These are phyloP conservation scores for Neurospora sp. DNA, from an alignment of 495 filamentous ascomycete genomes.

Conservation along the genomic window DNA sequence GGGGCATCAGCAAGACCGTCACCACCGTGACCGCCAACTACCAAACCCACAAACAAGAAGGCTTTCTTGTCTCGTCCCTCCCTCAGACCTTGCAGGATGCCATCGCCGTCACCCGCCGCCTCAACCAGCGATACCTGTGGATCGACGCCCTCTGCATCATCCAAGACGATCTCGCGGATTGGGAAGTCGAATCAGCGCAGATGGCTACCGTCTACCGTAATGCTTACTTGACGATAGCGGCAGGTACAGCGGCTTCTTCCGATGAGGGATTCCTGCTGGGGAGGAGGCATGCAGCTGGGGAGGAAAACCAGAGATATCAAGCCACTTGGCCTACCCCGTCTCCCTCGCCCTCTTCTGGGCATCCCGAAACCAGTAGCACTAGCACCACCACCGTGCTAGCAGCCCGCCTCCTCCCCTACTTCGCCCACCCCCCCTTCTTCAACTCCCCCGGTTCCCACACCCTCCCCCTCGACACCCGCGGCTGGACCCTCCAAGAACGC, in stretches of 20 bases:
- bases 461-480: neutral
- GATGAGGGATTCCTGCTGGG: constrained; percentile 4
- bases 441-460: no score
- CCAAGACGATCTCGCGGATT: constrained; percentile 7
- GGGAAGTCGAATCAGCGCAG: neutral
- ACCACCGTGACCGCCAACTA: neutral
- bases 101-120: constrained; percentile 5
- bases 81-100: constrained; percentile 18
- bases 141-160: constrained; percentile 18
- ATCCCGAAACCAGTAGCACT: no score
- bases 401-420: neutral
- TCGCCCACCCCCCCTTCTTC: neutral
- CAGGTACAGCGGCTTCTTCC: neutral
- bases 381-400: neutral
- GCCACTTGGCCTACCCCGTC: no score
- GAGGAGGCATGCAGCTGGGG: neutral
- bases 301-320: no score
- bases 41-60: neutral
- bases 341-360: no score
- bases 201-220: constrained; percentile 6
- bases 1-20: constrained; percentile 4
- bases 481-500: constrained; percentile 5
- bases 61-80: neutral
- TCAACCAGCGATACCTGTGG: constrained; percentile 16
- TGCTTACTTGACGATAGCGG: constrained; percentile 3